Evolutionary conservation across 2,329 filamentous ascomycete genomes (phyloP).

Genomic region (Didymella pomorum): DNA sequence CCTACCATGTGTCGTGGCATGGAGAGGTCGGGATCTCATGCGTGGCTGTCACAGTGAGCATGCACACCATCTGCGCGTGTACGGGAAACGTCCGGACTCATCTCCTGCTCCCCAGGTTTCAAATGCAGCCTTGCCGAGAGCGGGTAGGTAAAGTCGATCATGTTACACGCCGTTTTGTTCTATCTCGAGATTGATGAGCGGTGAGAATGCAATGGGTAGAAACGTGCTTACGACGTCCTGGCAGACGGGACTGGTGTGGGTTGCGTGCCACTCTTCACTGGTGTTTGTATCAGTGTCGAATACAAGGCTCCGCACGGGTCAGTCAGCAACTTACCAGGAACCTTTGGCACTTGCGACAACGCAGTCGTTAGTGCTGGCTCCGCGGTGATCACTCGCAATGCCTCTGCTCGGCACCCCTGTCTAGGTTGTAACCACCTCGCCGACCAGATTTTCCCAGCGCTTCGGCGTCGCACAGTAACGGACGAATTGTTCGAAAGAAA

Average conservation of each 20-base stretch:
- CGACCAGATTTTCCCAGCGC: background rate
- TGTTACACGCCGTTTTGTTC: background rate
- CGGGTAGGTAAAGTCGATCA: background rate
- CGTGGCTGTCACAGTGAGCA: background rate
- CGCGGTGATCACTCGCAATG: background rate
- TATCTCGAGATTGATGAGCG: background rate
- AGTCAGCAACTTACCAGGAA: background rate
- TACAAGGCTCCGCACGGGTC: background rate
- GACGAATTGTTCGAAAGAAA: constrained; percentile 9
- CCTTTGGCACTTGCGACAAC: background rate
- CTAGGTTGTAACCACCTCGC: constrained; percentile 3
- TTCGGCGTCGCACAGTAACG: constrained; percentile 8
- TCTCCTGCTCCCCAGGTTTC: constrained; percentile 3
- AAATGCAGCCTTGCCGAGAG: constrained; percentile 5
- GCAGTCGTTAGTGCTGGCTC: background rate
- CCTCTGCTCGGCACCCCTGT: background rate
- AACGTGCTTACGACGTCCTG: background rate
- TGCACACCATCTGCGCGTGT: constrained; percentile 5
- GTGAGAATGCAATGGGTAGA: background rate
- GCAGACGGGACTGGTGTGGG: background rate
- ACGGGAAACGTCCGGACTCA: background rate
- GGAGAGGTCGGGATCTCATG: constrained; percentile 5
- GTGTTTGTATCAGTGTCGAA: too few species aligned
- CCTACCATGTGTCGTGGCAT: background rate
- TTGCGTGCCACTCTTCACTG: background rate